These are phyloP conservation scores for Funneliformis mosseae DNA, from an alignment of 192 early-diverging fungal genomes.

Conservation along the genomic window DNA sequence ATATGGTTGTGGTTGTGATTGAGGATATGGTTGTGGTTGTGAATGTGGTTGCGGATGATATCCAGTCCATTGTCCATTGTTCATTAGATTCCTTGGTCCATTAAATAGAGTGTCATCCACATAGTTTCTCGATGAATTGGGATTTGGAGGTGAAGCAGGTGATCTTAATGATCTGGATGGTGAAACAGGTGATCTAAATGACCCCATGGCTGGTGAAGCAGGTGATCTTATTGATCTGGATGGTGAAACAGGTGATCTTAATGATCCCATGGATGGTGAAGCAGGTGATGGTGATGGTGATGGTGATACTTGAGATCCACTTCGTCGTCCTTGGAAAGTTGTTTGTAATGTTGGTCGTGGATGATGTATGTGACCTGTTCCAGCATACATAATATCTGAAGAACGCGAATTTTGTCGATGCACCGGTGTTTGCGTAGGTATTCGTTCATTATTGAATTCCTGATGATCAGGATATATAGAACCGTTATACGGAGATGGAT, in stretches of 20 bases:
- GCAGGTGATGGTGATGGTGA: no score
- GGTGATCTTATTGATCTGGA: no score
- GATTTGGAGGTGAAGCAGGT: background rate
- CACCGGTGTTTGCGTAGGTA: background rate
- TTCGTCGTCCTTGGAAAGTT: background rate
- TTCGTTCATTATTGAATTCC: background rate
- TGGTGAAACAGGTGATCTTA: background rate
- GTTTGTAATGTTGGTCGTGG: background rate
- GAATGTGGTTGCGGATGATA: no score
- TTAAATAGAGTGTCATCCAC: no score
- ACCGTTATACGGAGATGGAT: slow-evolving; percentile 22
- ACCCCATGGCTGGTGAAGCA: no score
- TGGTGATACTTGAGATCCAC: background rate
- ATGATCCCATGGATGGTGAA: no score
- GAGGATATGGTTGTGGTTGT: no score
- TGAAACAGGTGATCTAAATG: no score
- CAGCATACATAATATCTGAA: background rate
- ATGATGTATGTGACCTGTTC: background rate
- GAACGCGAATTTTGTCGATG: background rate
- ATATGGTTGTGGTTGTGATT: no score
- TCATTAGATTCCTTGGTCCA: background rate
- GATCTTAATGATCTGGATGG: no score
- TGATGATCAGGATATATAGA: background rate
- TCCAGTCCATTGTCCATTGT: background rate
- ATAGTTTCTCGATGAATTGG: background rate